A percentile compares a stretch with the other conserved stretches of the same genome.
phyloP scores from a whole-genome alignment of 768 basidiomycete genomes.

The Auricularia sp. region DNA sequence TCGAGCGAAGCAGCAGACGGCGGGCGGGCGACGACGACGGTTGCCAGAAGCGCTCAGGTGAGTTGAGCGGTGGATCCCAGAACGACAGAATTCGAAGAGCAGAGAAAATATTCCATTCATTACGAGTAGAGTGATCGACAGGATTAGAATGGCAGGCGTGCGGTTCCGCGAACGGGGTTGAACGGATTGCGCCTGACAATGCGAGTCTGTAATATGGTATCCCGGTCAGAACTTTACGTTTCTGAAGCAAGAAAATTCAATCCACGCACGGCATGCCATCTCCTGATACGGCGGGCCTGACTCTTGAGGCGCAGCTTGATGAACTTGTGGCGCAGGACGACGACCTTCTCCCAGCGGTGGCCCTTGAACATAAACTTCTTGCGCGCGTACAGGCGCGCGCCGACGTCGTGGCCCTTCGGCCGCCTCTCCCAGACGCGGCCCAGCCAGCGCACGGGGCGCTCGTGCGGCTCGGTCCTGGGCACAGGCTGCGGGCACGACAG shows the following conservation, averaged over 20 bases:
- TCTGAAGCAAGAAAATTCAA: no score
- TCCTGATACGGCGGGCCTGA: slow-evolving; percentile 3
- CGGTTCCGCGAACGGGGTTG: not conserved
- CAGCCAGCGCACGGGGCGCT: slow-evolving; percentile 28
- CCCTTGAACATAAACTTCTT: slow-evolving; percentile 89
- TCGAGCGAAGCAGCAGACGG: no score
- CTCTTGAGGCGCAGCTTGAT: slow-evolving; percentile 2
- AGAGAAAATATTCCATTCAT: not conserved
- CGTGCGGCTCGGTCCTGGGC: not conserved
- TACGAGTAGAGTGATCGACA: not conserved
- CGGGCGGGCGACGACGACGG: no score
- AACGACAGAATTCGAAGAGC: not conserved
- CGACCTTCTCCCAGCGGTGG: slow-evolving; percentile 61
- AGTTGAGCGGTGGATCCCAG: no score
- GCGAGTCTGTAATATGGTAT: not conserved
- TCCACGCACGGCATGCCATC: slow-evolving; percentile 5
- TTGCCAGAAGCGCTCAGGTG: no score
- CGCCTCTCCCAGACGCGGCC: slow-evolving; percentile 28
- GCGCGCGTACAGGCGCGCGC: slow-evolving; percentile 58
- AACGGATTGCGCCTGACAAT: not conserved
- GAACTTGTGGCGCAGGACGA: slow-evolving; percentile 4
- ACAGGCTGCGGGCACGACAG: no score
- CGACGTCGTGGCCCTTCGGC: slow-evolving; percentile 39
- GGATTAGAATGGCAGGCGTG: not conserved
- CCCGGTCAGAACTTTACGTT: no score